phyloP scores from a whole-genome alignment of 768 basidiomycete species.

The Hemileccinum rubropunctum region DNA sequence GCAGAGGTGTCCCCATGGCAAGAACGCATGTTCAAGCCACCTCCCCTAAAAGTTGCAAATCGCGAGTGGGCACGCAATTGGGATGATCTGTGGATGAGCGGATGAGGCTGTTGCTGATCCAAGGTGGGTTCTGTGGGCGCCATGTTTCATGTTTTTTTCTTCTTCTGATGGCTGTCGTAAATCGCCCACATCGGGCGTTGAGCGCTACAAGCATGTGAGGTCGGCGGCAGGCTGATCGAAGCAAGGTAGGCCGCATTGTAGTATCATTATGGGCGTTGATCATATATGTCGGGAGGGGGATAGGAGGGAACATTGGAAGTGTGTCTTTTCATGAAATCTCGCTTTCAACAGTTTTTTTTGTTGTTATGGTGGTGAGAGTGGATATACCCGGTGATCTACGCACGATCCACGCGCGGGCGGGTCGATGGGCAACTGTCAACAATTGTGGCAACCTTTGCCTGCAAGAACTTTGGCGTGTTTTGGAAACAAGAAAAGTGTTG shows the following conservation, averaged over 20 bases:
- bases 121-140: not conserved
- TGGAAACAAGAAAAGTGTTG: no score
- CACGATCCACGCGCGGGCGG: no score
- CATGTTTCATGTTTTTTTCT: not conserved
- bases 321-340: no score
- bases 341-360: no score
- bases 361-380: no score
- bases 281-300: not conserved
- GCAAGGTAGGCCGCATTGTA: not conserved
- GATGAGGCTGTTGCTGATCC: not conserved
- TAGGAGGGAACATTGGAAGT: no score
- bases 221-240: constrained; percentile 8
- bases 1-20: not conserved
- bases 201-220: not conserved
- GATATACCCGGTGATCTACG: no score
- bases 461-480: no score
- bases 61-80: not conserved
- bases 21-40: not conserved
- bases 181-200: not conserved
- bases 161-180: not conserved
- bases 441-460: no score
- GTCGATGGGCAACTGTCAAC: no score
- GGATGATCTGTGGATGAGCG: constrained; percentile 1
- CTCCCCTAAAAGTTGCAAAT: not conserved
- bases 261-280: no score